Base-by-base conservation (phyloP, 805 yeast genomes). In the Zygoascus ofunaensis region DNA sequence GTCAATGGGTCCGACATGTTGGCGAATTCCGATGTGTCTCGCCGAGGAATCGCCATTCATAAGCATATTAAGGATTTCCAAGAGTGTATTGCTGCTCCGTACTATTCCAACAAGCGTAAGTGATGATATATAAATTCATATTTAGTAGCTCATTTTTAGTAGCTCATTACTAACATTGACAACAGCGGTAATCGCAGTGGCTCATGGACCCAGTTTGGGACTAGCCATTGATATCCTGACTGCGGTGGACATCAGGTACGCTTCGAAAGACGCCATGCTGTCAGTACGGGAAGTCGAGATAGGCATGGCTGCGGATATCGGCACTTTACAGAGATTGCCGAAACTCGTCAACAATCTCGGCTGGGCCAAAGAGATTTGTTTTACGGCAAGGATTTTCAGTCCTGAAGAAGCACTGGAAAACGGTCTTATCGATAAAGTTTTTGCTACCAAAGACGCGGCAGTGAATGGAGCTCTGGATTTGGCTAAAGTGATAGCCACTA, bases 251-350 rank as follows among this genome's bases (percentile, higher is more conserved):
- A 73, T 83, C 20, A 70, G 89, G 42, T 59, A 79, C 10, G 76
- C 77, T 8, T 63, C 78, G 2, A 62, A 63, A 24, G 81, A 74
- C 50, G 71, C 74, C 12, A 62, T 56, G 34, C 69, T 81, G 50
- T 71, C 82, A 35, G 73, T 84, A 45, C 74, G 81, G 45, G 94
- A 83, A 62, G 77, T 82, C 48, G 75, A 77, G 49, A 69, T 83
- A 43, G 92, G 90, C 2, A 69, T 84, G 57, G 73, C 84, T 33
- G 87, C 92, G 1, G 92, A 84, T 58, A 80, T 83, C 55, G 94
- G 94, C 3, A 71, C 84, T 1, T 65, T 83, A 46, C 89, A 83
- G 61, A 69, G 90, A 56, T 55, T 82, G 46, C 80, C 85, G 4
- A 55, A 57, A 17, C 45, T 79, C 1, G 71, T 72, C 17, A 71